Evolutionary conservation across 2,329 filamentous ascomycete species (phyloP), one percentile per base, ranked within the genome.

Genomic region (Rutstroemia sp.): DNA sequence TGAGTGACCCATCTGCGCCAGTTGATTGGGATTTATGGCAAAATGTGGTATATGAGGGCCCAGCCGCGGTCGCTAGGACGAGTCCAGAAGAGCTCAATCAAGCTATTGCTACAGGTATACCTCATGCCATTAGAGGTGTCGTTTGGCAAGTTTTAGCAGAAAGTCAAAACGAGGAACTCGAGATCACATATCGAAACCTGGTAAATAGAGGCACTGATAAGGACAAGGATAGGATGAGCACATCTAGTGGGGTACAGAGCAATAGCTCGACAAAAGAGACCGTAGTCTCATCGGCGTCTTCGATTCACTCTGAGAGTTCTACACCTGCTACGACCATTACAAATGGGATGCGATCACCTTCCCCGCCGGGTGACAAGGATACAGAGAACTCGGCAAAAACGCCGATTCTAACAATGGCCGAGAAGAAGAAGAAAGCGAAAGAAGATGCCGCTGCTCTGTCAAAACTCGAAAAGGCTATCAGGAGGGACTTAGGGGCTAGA

Each of bases 1-100:
- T 85, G 60, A 73, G 75, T 14, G 88, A 92, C 66, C 74, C 77
- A 34, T 73, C 75, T 25, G 76, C 78, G 16, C 86, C 89, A 23
- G 94, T 99, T n/a, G 91, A 99, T 69, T 99, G 94, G 94, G 94
- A 99, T 71, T 75, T 99, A 41, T 99, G 94, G 94, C 92, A 99
- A 69, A 84, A 88, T 23, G 87, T 99, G 4, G 94, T 99, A 37
- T 95, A 96, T 63, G 89, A 96, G 73, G 94, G 94, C 0, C 91
- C 92, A 16, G 84, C 89, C 27, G 92, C 90, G 9, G 88, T 97
- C 50, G 88, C 89, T 10, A 84, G 89, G 58, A 91, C 90, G 4
- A 96, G 91, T 67, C 80, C 92, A 0, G 89, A 95, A 65, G 92
- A 96, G 69, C 76, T 99, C 57, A 96, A 92, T 68, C 83, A 81